Evolutionary conservation across 2,329 filamentous ascomycete genomes (phyloP), one percentile per base, ranked within the genome.

Genomic region (Dothidotthia symphoricarpi): DNA sequence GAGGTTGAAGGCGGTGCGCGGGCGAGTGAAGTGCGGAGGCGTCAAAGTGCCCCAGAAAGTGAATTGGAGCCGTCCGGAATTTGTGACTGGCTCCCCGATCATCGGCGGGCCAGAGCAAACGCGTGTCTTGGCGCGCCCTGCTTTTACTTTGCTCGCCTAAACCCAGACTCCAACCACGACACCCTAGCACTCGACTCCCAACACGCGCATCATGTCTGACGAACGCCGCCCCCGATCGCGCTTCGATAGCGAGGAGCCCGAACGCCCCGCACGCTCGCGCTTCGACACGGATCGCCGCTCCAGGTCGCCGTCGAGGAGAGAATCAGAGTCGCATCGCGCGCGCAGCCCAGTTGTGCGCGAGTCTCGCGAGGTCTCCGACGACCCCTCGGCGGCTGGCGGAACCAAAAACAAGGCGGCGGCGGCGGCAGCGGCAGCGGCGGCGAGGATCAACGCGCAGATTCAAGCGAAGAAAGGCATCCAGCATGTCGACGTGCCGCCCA

Each of bases 191-290:
- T 12, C 25, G 25, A 27, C 25, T 27, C 28, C 4, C 34, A 32
- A 27, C 19, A 19, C 32, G 44, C 34, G 31, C 46, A 51, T 13
- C 49, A 89, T 95, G 88, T 81, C 86, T 52, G 88, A 93, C 58
- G 77, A 84, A 48, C 86, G 90, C 54, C 80, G 83, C 44, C 95
- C 95, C 75, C 85, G 89, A 47, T 95, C 89, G 61, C 88, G 91
- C 67, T 96, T 97, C 69, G 91, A 97, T 65, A 88, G 94, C 68
- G 93, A 83, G 31, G 88, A 93, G 61, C 81, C 85, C 40, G 84
- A 83, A 59, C 67, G 68, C 46, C 64, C 78, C n/a, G 34, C 47
- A 17, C 59, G 57, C 28, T 94, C 89, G 33, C 81, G 90, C 64
- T 96, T 95, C 69, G 91, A 96, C 70, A 42, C 53, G 12, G 55